These are phyloP conservation scores for Xylaria acuta DNA, from an alignment of 495 filamentous ascomycete species.

Conservation along the genomic window DNA sequence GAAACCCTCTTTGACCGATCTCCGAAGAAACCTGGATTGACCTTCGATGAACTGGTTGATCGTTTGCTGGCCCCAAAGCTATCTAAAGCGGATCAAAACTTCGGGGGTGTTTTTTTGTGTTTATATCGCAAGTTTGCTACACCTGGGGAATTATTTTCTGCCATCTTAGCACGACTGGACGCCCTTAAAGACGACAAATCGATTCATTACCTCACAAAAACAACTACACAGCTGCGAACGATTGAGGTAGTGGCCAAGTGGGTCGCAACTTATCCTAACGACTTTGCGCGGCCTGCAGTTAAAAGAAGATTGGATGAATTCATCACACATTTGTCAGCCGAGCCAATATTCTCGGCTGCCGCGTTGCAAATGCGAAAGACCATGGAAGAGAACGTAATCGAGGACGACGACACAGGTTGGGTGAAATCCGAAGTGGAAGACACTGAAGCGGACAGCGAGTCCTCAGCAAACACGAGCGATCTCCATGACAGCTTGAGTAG, in stretches of 20 bases:
- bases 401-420: slow-evolving; percentile 86
- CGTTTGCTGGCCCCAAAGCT: slow-evolving; percentile 79
- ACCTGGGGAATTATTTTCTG: slow-evolving; percentile 73
- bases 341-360: slow-evolving; percentile 78
- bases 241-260: slow-evolving; percentile 86
- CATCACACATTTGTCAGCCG: slow-evolving; percentile 68
- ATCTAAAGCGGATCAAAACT: slow-evolving; percentile 85
- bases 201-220: slow-evolving; percentile 68
- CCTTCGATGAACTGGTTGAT: slow-evolving; percentile 90
- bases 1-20: slow-evolving; percentile 55
- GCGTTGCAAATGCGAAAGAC: slow-evolving; percentile 79
- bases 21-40: slow-evolving; percentile 64
- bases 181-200: slow-evolving; percentile 65
- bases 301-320: slow-evolving; percentile 73
- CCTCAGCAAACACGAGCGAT: slow-evolving; percentile 30
- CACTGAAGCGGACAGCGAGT: slow-evolving; percentile 25
- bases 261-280: slow-evolving; percentile 88
- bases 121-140: slow-evolving; percentile 95
- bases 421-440: slow-evolving; percentile 65
- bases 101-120: slow-evolving; percentile 83
- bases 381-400: slow-evolving; percentile 65
- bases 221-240: slow-evolving; percentile 79
- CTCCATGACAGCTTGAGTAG: slow-evolving; percentile 52
- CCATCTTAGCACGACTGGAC: slow-evolving; percentile 78
- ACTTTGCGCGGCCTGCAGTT: slow-evolving; percentile 85